Base-by-base conservation (phyloP, 495 filamentous ascomycete genomes). In the Xylaria longipes region DNA sequence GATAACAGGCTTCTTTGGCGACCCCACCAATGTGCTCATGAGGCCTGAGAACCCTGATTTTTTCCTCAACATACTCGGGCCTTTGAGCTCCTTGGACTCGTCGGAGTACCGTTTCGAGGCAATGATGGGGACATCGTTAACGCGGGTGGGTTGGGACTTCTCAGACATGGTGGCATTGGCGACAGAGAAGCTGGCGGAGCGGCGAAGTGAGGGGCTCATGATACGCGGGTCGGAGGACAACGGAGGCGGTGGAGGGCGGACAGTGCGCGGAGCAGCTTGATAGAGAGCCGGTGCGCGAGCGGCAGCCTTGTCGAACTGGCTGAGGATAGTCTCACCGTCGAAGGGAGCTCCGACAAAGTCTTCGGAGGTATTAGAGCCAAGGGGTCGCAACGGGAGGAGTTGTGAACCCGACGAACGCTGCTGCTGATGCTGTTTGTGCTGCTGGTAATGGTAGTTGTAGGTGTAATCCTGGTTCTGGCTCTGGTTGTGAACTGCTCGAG, bases 21-120 rank as follows among this genome's bases (percentile, higher is more conserved):
- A 95, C 45, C 96, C 94, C 58, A 98, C 88, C 81, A 98, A 87
- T 81, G 92, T 95, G 76, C 91, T 97, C 88, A 99, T 91, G 78
- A 98, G 97, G 75, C 91, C 94, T 3, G 95, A 97, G 78, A 99
- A 97, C 67, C 94, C 94, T 60, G 92, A 91, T 84, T 97, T 98
- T 86, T 98, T 97, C 76, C 93, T 88, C 72, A 91, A 83, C 65
- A 89, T 81, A 43, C 86, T 84, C 2, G 85, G 80, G 43, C 86
- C 85, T 73, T 86, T 87, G 52, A 85, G 79, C 56, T 88, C 86
- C 74, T 89, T 91, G 65, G 85, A 85, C 78, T 98, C 97, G 78
- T 97, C 96, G 69, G 94, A 97, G 78, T 92, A 93, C 71, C 95
- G 85, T 80, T 98, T 95, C 45, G 90, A 85, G 71, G 87, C 87